A percentile compares a stretch with the other conserved stretches of the same genome.
phyloP scores from a whole-genome alignment of 2,329 filamentous ascomycete genomes.

The Didymosphaeria variabile region DNA sequence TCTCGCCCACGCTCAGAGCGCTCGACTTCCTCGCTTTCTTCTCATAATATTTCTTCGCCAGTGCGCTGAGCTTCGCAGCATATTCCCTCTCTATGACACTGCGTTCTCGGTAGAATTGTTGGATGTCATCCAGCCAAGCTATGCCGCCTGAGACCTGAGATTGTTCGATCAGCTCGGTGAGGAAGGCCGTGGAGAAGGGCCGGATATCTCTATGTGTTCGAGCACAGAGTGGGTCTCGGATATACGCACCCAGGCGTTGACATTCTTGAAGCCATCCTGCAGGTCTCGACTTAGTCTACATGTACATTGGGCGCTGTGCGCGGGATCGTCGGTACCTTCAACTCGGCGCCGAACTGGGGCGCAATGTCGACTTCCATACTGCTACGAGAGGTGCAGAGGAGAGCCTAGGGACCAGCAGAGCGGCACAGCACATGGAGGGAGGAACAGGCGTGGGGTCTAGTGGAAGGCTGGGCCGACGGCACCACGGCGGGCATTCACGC shows the following conservation, averaged over 20 bases:
- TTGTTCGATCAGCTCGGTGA: slow-evolving; percentile 33
- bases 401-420: slow-evolving; percentile 29
- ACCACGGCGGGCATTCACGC: slow-evolving; percentile 30
- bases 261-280: slow-evolving; percentile 95
- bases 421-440: slow-evolving; percentile 38
- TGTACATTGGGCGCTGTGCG: slow-evolving; percentile 29
- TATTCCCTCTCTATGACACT: slow-evolving; percentile 97
- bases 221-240: slow-evolving; percentile 15
- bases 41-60: slow-evolving; percentile 97
- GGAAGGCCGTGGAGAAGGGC: slow-evolving; percentile 15
- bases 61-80: slow-evolving; percentile 80
- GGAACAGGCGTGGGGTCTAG: slow-evolving; percentile 26
- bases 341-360: slow-evolving; percentile 89
- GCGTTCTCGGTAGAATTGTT: slow-evolving; percentile 96
- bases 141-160: slow-evolving; percentile 80
- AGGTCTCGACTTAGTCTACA: slow-evolving; percentile 36
- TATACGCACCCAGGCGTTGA: slow-evolving; percentile 80
- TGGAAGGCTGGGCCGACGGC: slow-evolving; percentile 34
- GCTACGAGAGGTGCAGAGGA: slow-evolving; percentile 25
- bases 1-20: slow-evolving; percentile 90
- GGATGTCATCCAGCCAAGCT: slow-evolving; percentile 93
- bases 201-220: slow-evolving; percentile 18
- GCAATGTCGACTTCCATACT: slow-evolving; percentile 82
- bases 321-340: slow-evolving; percentile 73
- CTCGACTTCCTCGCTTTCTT: slow-evolving; percentile 93